Evolutionary conservation across 768 basidiomycete species (phyloP).

Genomic region (Pholiota conissans): DNA sequence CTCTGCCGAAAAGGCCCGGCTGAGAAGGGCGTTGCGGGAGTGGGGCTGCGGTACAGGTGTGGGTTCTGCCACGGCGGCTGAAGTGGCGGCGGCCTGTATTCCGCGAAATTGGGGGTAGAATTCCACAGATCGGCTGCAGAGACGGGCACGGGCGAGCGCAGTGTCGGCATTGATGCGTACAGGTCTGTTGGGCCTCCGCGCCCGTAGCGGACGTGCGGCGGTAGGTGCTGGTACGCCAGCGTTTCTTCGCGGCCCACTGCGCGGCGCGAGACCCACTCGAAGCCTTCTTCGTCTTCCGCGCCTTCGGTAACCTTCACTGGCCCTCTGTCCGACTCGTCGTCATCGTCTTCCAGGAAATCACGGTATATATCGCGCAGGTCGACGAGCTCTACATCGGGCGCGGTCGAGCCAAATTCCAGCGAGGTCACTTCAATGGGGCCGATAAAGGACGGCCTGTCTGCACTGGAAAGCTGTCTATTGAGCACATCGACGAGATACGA

Average conservation of each 20-base stretch:
- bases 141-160: slow-evolving; percentile 36
- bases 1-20: slow-evolving; percentile 20
- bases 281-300: slow-evolving; percentile 70
- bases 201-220: slow-evolving; percentile 71
- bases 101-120: slow-evolving; percentile 35
- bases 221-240: slow-evolving; percentile 67
- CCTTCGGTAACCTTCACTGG: slow-evolving; percentile 54
- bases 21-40: slow-evolving; percentile 28
- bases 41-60: slow-evolving; percentile 27
- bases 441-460: slow-evolving; percentile 87
- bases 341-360: slow-evolving; percentile 89
- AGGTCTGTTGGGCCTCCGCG: slow-evolving; percentile 57
- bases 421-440: slow-evolving; percentile 87
- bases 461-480: slow-evolving; percentile 72
- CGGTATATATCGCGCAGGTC: slow-evolving; percentile 93
- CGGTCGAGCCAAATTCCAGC: slow-evolving; percentile 81
- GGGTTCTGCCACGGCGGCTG: slow-evolving; percentile 25
- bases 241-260: slow-evolving; percentile 56
- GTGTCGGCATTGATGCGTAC: slow-evolving; percentile 53
- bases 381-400: slow-evolving; percentile 87
- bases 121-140: slow-evolving; percentile 41
- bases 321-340: slow-evolving; percentile 50
- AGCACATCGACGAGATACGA: slow-evolving; percentile 69
- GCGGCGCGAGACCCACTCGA: slow-evolving; percentile 78
- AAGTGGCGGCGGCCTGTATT: slow-evolving; percentile 27